Percentiles rank a stretch among this genome's conserved stretches.
Evolutionary conservation across 2,329 filamentous ascomycete genomes (phyloP).

Genomic region (Zopfia rhizophila): DNA sequence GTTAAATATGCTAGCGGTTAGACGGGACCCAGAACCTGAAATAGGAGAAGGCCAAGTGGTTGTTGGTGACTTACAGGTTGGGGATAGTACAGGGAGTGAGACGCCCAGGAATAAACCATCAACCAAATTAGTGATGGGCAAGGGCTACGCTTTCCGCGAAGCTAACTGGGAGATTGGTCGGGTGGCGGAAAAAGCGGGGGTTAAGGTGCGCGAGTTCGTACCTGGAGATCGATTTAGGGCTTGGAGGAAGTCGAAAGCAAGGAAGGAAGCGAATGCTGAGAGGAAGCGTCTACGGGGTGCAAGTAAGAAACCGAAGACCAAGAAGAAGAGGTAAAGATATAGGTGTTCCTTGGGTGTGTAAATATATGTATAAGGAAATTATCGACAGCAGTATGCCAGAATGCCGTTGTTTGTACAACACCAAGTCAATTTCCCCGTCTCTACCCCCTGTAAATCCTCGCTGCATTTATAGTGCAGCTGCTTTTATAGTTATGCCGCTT

Average conservation of each 20-base stretch:
- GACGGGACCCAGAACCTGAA: constrained; percentile 37
- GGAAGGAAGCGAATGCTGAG: constrained; percentile 63
- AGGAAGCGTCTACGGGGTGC: constrained; percentile 65
- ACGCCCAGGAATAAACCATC: constrained; percentile 46
- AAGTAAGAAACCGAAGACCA: constrained; percentile 42
- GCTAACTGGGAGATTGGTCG: constrained; percentile 75
- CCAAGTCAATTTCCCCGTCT: too few species aligned
- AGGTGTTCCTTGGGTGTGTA: constrained; percentile 27
- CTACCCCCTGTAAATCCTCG: too few species aligned
- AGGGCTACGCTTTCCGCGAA: constrained; percentile 72
- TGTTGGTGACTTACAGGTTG: constrained; percentile 30
- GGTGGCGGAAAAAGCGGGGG: constrained; percentile 68
- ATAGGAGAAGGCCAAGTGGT: constrained; percentile 27
- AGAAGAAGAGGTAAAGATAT: constrained; percentile 38
- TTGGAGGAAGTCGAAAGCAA: constrained; percentile 69
- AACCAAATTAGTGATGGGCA: constrained; percentile 46
- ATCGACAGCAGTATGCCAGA: too few species aligned
- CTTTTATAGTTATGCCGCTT: too few species aligned
- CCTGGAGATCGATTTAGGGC: constrained; percentile 71
- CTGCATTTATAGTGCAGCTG: too few species aligned
- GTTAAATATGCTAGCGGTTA: constrained; percentile 75
- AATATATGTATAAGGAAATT: constrained; percentile 38
- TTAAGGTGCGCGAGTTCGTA: constrained; percentile 66
- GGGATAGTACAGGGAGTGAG: constrained; percentile 28
- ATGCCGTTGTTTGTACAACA: too few species aligned